phyloP scores from a whole-genome alignment of 768 basidiomycete genomes.

The Serendipita sp. region DNA sequence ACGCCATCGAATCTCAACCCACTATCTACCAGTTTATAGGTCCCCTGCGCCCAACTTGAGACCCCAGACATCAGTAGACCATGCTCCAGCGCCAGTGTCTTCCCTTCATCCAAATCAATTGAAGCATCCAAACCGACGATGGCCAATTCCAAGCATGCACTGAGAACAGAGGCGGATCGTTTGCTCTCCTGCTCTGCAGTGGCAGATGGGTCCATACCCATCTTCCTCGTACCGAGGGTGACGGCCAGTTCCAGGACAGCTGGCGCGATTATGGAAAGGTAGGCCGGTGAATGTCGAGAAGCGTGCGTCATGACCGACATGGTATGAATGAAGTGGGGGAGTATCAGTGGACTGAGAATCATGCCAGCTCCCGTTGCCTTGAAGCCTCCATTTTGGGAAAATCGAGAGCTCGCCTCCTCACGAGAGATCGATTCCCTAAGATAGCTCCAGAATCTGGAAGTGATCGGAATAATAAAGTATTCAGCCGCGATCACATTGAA shows the following conservation, averaged over 20 bases:
- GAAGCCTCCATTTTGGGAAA: slow-evolving; percentile 33
- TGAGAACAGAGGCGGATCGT: slow-evolving; percentile 44
- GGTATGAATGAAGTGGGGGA: slow-evolving; percentile 61
- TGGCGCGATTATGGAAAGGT: slow-evolving; percentile 66
- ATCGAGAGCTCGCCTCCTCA: slow-evolving; percentile 46
- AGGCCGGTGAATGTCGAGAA: slow-evolving; percentile 61
- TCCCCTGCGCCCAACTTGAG: slow-evolving; percentile 64
- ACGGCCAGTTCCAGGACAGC: slow-evolving; percentile 71
- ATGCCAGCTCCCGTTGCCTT: slow-evolving; percentile 53
- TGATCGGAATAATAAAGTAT: slow-evolving; percentile 73
- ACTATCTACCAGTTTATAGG: slow-evolving; percentile 49
- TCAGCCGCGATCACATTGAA: slow-evolving; percentile 58
- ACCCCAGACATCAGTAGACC: slow-evolving; percentile 49
- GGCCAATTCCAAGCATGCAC: slow-evolving; percentile 59
- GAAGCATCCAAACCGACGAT: slow-evolving; percentile 61
- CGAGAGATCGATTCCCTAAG: slow-evolving; percentile 69
- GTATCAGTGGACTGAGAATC: slow-evolving; percentile 59
- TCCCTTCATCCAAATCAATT: slow-evolving; percentile 61
- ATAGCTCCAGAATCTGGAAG: slow-evolving; percentile 93
- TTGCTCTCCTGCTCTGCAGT: slow-evolving; percentile 9
- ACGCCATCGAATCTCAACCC: slow-evolving; percentile 45
- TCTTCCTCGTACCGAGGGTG: slow-evolving; percentile 47
- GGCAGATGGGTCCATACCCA: slow-evolving; percentile 15
- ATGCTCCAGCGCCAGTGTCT: slow-evolving; percentile 58
- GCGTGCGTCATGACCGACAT: slow-evolving; percentile 70